Conservation (phyloP, 2,329 filamentous ascomycete species). For the Lecanicillium sp. region DNA sequence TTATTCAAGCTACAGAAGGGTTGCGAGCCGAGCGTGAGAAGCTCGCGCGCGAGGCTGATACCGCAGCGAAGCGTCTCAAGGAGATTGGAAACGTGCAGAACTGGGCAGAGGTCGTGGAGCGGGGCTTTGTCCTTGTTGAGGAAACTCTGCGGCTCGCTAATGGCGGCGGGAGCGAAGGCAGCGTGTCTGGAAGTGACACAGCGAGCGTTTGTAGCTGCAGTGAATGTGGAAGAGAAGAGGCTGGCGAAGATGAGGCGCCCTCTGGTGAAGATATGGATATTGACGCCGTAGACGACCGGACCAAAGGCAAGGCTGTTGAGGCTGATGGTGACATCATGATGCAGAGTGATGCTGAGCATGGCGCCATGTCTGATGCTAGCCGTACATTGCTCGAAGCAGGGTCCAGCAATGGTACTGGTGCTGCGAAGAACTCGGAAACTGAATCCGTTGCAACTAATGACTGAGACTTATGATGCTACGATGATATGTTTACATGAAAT, state of each 20-base stretch:
- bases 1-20: conserved; percentile 49
- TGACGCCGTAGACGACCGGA: conserved; percentile 10
- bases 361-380: conserved; percentile 25
- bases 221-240: conserved; percentile 21
- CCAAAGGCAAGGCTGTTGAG: conserved; percentile 8
- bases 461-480: conserved; percentile 10
- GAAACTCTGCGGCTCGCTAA: conserved; percentile 53
- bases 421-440: conserved; percentile 28
- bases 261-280: conserved; percentile 13
- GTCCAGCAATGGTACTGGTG: conserved; percentile 25
- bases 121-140: conserved; percentile 55
- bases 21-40: conserved; percentile 57
- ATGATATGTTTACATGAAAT: too few species aligned
- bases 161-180: conserved; percentile 10
- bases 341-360: conserved; percentile 2
- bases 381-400: conserved; percentile 27
- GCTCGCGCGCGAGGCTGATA: conserved; percentile 54
- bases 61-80: conserved; percentile 58
- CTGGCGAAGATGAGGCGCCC: conserved; percentile 12
- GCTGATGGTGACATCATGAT: conserved; percentile 2
- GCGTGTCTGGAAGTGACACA: conserved; percentile 13
- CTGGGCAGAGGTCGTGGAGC: conserved; percentile 75
- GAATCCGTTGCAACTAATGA: conserved; percentile 26
- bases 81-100: conserved; percentile 78
- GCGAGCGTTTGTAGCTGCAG: conserved; percentile 27